phyloP scores from a whole-genome alignment of 257 asterid species.

The Verbascum thapsus region DNA sequence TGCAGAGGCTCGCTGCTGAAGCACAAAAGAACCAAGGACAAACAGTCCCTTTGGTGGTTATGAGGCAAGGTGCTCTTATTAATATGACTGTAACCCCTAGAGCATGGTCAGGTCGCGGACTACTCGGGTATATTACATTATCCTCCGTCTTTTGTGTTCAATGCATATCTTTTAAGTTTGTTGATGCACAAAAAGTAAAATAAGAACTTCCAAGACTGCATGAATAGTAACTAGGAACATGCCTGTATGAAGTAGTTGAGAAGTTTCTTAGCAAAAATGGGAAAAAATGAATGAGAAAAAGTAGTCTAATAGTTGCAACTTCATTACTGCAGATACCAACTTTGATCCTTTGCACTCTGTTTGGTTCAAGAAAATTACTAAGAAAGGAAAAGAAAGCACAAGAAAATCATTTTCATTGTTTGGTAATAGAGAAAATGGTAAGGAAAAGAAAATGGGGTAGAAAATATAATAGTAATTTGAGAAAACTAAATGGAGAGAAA shows the following conservation, averaged over 20 bases:
- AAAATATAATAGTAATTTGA: no score
- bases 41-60: constrained; percentile 57
- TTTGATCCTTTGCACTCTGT: no score
- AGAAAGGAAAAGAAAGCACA: no score
- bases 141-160: constrained; percentile 22
- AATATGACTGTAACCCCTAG: constrained; percentile 76
- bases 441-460: no score
- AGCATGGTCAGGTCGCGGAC: constrained; percentile 88
- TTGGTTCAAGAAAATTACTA: no score
- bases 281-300: neutral
- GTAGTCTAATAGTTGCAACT: neutral
- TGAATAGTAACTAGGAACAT: neutral
- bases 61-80: constrained; percentile 72
- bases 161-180: neutral
- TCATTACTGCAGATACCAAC: neutral
- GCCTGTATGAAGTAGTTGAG: neutral
- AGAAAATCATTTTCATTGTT: no score
- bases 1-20: constrained; percentile 80
- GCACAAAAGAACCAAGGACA: constrained; percentile 63
- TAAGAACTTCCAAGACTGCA: neutral
- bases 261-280: no score
- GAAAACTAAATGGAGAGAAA: no score
- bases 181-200: neutral
- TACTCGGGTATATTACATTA: constrained; percentile 62
- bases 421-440: no score